These are phyloP conservation scores for Handroanthus guayacan DNA, from an alignment of 257 asterid species.

Conservation along the genomic window DNA sequence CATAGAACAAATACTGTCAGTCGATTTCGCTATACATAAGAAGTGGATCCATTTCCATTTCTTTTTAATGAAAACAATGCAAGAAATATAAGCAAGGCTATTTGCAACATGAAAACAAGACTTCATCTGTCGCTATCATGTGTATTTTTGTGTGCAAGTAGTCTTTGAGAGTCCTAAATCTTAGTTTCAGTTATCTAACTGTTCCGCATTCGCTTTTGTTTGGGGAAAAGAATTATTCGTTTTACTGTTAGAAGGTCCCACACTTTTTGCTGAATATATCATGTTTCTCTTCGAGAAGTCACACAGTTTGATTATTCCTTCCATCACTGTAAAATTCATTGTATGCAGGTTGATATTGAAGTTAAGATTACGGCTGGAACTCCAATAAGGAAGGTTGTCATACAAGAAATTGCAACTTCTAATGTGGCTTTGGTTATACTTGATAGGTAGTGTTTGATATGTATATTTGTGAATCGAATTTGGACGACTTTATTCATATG, in stretches of 20 bases:
- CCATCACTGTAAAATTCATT: not conserved
- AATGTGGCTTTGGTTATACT: constrained; percentile 69
- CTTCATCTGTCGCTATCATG: not conserved
- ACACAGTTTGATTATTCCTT: not conserved
- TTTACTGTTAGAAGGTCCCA: too few relatives aligned
- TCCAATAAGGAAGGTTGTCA: constrained; percentile 60
- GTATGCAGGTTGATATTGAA: constrained; percentile 67
- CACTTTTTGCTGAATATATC: too few relatives aligned
- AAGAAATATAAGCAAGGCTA: not conserved
- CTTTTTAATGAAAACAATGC: not conserved
- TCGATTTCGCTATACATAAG: not conserved
- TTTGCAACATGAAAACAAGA: not conserved
- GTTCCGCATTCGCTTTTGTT: too few relatives aligned
- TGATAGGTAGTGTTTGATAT: constrained; percentile 51
- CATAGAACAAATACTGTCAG: not conserved
- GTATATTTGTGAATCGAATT: constrained; percentile 15
- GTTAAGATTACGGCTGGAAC: constrained; percentile 75
- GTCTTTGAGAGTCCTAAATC: too few relatives aligned
- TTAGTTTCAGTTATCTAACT: too few relatives aligned
- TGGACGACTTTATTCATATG: not conserved
- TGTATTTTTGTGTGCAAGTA: not conserved
- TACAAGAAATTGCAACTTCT: constrained; percentile 61
- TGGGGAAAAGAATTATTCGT: too few relatives aligned
- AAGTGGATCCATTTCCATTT: constrained; percentile 1
- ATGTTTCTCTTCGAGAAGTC: too few relatives aligned